Evolutionary conservation across 2,329 filamentous ascomycete genomes (phyloP).

Genomic region (Ophiocordyceps robertsii): DNA sequence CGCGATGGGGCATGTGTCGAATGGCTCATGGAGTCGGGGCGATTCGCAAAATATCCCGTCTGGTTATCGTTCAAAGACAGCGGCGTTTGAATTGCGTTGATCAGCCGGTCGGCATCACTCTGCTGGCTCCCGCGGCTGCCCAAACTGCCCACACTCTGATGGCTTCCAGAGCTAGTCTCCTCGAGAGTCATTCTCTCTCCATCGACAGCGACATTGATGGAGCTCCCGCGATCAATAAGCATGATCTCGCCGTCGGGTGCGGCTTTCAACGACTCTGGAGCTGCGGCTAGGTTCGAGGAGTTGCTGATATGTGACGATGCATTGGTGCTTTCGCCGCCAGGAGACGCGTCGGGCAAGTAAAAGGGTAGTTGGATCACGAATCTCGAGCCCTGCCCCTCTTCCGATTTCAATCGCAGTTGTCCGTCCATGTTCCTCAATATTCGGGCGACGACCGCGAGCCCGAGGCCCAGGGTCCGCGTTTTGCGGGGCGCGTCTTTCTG

Average conservation of each 20-base stretch:
- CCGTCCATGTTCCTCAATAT: conserved; percentile 86
- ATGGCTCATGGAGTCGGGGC: conserved; percentile 5
- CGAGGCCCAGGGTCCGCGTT: conserved; percentile 54
- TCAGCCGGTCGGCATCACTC: conserved; percentile 56
- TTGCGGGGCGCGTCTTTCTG: conserved; percentile 16
- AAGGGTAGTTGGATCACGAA: conserved; percentile 76
- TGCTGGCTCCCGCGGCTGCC: conserved; percentile 32
- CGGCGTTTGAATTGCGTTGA: conserved; percentile 56
- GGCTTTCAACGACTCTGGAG: conserved; percentile 12
- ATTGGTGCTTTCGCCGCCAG: conserved; percentile 7
- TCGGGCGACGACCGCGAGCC: conserved; percentile 76
- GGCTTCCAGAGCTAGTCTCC: conserved; percentile 9
- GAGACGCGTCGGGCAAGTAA: conserved; percentile 35
- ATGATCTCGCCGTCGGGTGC: conserved; percentile 40
- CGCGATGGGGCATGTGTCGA: conserved; percentile 4
- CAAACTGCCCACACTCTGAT: conserved; percentile 24
- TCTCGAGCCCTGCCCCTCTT: conserved; percentile 67
- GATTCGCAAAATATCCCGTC: conserved; percentile 13
- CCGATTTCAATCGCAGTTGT: conserved; percentile 71
- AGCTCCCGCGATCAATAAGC: conserved; percentile 39
- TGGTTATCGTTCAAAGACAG: conserved; percentile 26
- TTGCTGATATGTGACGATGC: conserved; percentile 2
- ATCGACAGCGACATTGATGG: conserved; percentile 7
- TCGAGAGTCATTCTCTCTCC: conserved; percentile 4
- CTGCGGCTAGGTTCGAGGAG: conserved; percentile 5